Evolutionary conservation across 177 flowering plant genomes (phyloP), one percentile per base, ranked within the genome.

Genomic region (Vitis hybrid): DNA sequence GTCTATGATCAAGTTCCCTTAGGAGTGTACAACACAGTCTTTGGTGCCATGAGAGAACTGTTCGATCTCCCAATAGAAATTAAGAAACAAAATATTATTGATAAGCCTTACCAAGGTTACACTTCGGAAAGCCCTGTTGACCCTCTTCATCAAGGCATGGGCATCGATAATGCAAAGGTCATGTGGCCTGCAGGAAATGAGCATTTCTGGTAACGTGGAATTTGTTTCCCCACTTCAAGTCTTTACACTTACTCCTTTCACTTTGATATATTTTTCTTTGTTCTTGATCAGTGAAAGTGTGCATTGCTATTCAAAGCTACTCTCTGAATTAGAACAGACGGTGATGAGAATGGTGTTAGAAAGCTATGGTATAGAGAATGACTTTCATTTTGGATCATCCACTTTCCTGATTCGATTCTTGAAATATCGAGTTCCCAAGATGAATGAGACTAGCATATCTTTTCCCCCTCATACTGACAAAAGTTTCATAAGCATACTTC

Each of bases 141-240:
- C 22, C 66, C 76, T 7, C 65, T 74, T 29, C 39, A 58, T 50
- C 76, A 78, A 62, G 12, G 56, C 61, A 3, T 74, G 48, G 70
- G 61, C 53, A 56, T 78, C 1, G 16, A 63, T 68, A 13, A 39
- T 45, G 1, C 79, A 1, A 39, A 51, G 2, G 50, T 66, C 68
- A 48, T 78, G 74, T 78, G 81, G 81, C 81, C 78, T 3, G 1
- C 5, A 1, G 78, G 81, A 19, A 78, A 78, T 53, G 18, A 60
- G 6, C 20, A 9, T 1, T 75, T 78, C 59, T 5, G 74, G 81
- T 75, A 61, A 13, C 14, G 0, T 20, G 13, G 45, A 39, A 0
- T 39, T 0, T 39, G 2, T 39, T 5, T 39, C 6, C 8, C 6
- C 0, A 0, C 45, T 39, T 39, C 8, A 39, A 39, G 2, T 31